phyloP scores from a whole-genome alignment of 139 green algal genomes.

The Coccomyxa sp. region DNA sequence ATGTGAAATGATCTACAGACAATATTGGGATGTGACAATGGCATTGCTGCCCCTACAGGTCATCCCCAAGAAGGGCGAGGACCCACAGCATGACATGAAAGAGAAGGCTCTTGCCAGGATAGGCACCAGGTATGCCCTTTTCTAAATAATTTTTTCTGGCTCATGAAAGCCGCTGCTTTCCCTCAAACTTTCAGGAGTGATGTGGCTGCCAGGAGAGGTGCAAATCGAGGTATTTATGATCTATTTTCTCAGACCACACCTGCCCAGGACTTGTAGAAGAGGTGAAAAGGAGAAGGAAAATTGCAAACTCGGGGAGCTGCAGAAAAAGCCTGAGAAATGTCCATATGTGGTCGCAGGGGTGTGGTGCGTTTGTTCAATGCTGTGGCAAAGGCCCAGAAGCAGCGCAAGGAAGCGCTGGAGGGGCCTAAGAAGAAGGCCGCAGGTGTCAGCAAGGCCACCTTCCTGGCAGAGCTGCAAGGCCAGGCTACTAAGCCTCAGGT shows the following conservation, averaged over 20 bases:
- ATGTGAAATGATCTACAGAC: neutral
- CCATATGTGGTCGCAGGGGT: conserved; percentile 30
- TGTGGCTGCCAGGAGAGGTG: too few relatives aligned
- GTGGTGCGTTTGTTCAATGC: conserved; percentile 90
- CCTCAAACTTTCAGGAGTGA: too few relatives aligned
- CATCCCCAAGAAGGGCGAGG: conserved; percentile 42
- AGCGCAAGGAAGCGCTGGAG: conserved; percentile 17
- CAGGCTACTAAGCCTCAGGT: neutral
- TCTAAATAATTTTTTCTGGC: neutral
- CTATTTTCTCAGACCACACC: too few relatives aligned
- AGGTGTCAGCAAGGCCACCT: conserved; percentile 48
- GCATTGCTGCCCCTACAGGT: conserved; percentile 1
- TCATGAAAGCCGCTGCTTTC: neutral
- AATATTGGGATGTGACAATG: neutral
- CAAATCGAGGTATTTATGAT: too few relatives aligned
- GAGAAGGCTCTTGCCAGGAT: conserved; percentile 66
- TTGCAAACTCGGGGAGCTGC: too few relatives aligned
- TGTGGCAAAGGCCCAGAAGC: conserved; percentile 69
- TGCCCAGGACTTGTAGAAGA: too few relatives aligned
- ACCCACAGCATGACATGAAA: conserved; percentile 54
- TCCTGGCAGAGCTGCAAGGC: conserved; percentile 63
- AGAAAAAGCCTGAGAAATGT: too few relatives aligned
- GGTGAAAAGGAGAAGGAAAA: too few relatives aligned
- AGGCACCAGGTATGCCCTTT: conserved; percentile 42
- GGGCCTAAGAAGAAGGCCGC: conserved; percentile 11